Evolutionary conservation across 2,329 filamentous ascomycete genomes (phyloP).

Genomic region (Cytospora piceae): DNA sequence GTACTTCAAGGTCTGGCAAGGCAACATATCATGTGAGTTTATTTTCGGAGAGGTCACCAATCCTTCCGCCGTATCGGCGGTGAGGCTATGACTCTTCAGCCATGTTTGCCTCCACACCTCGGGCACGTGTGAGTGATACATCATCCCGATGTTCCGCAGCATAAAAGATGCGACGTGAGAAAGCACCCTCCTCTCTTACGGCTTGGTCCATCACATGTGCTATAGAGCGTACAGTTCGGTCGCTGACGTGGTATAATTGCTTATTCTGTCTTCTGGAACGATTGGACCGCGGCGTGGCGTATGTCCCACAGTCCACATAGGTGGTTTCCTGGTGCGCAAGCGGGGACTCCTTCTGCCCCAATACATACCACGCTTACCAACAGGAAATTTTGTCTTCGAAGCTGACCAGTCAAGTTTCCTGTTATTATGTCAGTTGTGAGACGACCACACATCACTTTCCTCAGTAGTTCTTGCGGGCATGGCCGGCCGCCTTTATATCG

Average conservation of each 20-base stretch:
- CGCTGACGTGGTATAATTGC: not conserved
- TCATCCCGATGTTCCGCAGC: not conserved
- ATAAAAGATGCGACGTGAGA: not conserved
- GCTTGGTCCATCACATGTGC: not conserved
- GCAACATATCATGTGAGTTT: not conserved
- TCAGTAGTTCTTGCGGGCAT: not conserved
- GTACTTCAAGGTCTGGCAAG: not conserved
- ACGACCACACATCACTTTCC: not conserved
- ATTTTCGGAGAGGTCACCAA: not conserved
- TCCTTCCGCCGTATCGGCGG: not conserved
- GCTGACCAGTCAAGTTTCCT: not conserved
- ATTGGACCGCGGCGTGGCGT: no score
- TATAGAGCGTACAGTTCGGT: not conserved
- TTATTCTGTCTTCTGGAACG: not conserved
- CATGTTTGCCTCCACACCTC: not conserved
- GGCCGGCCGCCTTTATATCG: not conserved
- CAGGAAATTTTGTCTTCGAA: not conserved
- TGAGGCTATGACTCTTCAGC: not conserved
- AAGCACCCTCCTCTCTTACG: not conserved
- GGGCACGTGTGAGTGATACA: not conserved
- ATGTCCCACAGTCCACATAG: not conserved
- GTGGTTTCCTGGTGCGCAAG: not conserved
- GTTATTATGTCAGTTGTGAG: not conserved
- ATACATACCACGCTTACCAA: not conserved
- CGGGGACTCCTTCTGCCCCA: not conserved